A percentile compares a stretch with the other conserved stretches of the same genome.
Evolutionary conservation across 2,329 filamentous ascomycete species (phyloP).

Genomic region (Venturia carpophila): DNA sequence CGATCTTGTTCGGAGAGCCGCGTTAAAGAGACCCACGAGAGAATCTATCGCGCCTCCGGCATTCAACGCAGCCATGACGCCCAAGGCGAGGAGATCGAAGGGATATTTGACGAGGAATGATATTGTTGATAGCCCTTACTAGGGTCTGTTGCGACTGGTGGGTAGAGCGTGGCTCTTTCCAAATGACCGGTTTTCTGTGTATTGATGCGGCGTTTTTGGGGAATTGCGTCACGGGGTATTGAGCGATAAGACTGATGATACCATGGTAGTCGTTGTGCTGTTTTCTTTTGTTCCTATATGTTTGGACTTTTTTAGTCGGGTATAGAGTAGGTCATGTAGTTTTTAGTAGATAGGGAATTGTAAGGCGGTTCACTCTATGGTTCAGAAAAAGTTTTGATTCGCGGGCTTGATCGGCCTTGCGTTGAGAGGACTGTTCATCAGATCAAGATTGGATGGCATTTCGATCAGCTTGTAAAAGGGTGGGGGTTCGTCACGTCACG

Average conservation of each 20-base stretch:
- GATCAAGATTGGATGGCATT: too few species aligned
- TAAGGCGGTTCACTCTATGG: background rate
- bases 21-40: slow-evolving; percentile 77
- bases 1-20: slow-evolving; percentile 88
- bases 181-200: background rate
- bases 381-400: background rate
- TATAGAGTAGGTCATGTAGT: background rate
- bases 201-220: background rate
- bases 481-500: too few species aligned
- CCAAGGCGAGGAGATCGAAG: slow-evolving; percentile 37
- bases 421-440: too few species aligned
- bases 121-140: slow-evolving; percentile 69
- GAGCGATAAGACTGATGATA: slow-evolving; percentile 11
- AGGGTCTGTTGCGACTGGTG: slow-evolving; percentile 18
- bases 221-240: background rate
- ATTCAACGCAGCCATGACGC: slow-evolving; percentile 31
- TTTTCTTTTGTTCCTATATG: background rate
- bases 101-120: slow-evolving; percentile 74
- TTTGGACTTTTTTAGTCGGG: background rate
- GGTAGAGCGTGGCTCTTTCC: background rate
- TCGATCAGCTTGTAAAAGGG: too few species aligned
- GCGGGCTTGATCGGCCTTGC: too few species aligned
- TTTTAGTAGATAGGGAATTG: background rate
- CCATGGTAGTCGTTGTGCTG: background rate
- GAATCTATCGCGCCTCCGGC: slow-evolving; percentile 74